A percentile compares a stretch with the other conserved stretches of the same genome.
Conservation (phyloP, 1,284 basidiomycete species). For the Cryptococcus sp. region DNA sequence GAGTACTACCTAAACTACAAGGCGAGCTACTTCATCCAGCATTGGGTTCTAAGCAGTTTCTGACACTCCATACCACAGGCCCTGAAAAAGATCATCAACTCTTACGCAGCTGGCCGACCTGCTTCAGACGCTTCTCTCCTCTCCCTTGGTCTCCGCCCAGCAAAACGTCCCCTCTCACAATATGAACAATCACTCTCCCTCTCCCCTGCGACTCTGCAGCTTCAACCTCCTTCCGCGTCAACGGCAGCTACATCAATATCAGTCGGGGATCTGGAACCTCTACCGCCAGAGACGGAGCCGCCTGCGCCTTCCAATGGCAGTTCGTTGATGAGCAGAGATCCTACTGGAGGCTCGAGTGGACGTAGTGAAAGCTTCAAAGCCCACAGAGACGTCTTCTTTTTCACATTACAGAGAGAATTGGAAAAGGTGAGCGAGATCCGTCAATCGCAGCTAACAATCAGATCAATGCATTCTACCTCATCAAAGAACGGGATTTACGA, state of each 20-base stretch:
- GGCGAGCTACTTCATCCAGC: conserved; percentile 32
- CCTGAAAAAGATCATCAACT: conserved; percentile 80
- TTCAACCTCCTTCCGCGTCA: conserved; percentile 3
- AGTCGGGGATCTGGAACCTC: conserved; percentile 41
- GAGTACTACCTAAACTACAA: conserved; percentile 98
- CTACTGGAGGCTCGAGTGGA: conserved; percentile 27
- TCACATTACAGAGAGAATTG: conserved; percentile 95
- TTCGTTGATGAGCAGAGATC: conserved; percentile 22
- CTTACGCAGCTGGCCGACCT: conserved; percentile 84
- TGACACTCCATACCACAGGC: conserved; percentile 22
- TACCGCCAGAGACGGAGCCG: conserved; percentile 49
- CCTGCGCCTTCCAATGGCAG: conserved; percentile 37
- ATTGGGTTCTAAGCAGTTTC: too few species aligned
- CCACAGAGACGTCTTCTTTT: conserved; percentile 98
- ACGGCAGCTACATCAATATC: conserved; percentile 1
- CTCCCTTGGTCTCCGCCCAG: conserved; percentile 76
- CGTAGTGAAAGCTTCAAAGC: conserved; percentile 69
- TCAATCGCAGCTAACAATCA: conserved; percentile 43
- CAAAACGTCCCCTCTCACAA: conserved; percentile 56
- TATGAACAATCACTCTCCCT: conserved; percentile 6
- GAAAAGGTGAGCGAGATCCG: conserved; percentile 73
- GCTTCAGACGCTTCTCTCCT: conserved; percentile 85
- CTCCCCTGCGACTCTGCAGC: conserved; percentile 2
- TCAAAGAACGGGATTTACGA: conserved; percentile 95
- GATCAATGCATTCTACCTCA: conserved; percentile 99